phyloP scores from a whole-genome alignment of 306 rosid species.

The Vicia sativa region DNA sequence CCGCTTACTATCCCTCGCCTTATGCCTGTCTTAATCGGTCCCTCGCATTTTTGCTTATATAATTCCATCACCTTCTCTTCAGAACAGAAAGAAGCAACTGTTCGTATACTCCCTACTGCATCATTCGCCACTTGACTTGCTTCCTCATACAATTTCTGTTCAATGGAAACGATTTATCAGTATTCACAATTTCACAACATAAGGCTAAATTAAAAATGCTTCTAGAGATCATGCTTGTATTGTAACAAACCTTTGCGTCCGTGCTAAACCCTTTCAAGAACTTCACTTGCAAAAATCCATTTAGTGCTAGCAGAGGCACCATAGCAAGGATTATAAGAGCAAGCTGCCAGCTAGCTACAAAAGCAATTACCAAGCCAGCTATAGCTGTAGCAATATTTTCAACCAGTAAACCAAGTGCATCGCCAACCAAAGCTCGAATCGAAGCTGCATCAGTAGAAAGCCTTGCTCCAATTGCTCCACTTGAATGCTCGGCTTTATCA shows the following conservation, averaged over 20 bases:
- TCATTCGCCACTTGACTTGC: constrained; percentile 86
- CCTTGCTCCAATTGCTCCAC: constrained; percentile 61
- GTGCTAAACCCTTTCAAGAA: constrained; percentile 60
- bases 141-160: constrained; percentile 72
- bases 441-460: constrained; percentile 68
- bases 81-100: constrained; percentile 85
- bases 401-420: constrained; percentile 60
- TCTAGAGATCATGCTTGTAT: background rate
- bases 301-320: constrained; percentile 52
- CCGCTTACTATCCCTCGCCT: constrained; percentile 65
- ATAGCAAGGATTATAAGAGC: constrained; percentile 58
- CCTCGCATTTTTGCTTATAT: constrained; percentile 68
- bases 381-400: constrained; percentile 52
- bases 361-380: constrained; percentile 57
- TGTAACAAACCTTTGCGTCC: constrained; percentile 56
- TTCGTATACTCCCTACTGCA: constrained; percentile 82
- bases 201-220: background rate
- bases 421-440: constrained; percentile 57
- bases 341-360: constrained; percentile 59
- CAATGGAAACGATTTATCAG: background rate
- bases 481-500: constrained; percentile 59
- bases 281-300: constrained; percentile 53
- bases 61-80: constrained; percentile 77
- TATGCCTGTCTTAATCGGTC: constrained; percentile 65
- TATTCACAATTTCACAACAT: constrained; percentile 7